Base-by-base conservation (phyloP, 805 yeast species). In the Allodekkera sacchari region DNA sequence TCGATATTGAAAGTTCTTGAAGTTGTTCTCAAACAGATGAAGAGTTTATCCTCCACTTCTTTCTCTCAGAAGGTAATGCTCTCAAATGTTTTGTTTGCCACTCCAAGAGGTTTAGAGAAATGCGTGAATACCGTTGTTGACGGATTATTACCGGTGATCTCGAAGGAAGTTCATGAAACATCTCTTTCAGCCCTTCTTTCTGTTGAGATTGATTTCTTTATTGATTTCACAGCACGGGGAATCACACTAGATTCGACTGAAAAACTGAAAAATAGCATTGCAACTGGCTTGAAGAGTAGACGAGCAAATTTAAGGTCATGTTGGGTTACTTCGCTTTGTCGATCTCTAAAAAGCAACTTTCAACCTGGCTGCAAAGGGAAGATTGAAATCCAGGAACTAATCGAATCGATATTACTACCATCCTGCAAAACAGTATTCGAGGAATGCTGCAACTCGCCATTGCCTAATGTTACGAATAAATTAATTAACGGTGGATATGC, bases 161-260 rank as follows among this genome's bases (percentile, higher is more conserved):
- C 70, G 0, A 87, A 83, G 43, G 97, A 89, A 45, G 71, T 75
- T 28, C 83, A 85, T 44, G 97, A 89, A 47, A 12, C 41, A 1
- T 72, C 83, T 1, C 60, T 87, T 24, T 36, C 58, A 3, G 57
- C 63, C 4, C 59, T 75, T 35, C 59, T 79, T 6, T 51, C 55
- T 7, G 68, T 80, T 0, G 66, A 74, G 33, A 63, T 75, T 24
- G 38, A 41, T 2, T 76, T 72, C 39, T 59, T 67, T 17, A 45
- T 65, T 8, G 44, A 50, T 8, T 30, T 58, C 3, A 37, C 59
- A 15, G 37, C 43, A 2, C 37, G n/a, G 38, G 43, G n/a, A 33
- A 39, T 13, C 25, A 36, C 18, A 3, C 46, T 44, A 3, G 53
- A 48, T 1, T 22, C 33, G 5, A 40, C 43, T 3, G 42, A 59